These are phyloP conservation scores for Thermochaetoides thermophila DNA, from an alignment of 495 filamentous ascomycete species.

Conservation along the genomic window DNA sequence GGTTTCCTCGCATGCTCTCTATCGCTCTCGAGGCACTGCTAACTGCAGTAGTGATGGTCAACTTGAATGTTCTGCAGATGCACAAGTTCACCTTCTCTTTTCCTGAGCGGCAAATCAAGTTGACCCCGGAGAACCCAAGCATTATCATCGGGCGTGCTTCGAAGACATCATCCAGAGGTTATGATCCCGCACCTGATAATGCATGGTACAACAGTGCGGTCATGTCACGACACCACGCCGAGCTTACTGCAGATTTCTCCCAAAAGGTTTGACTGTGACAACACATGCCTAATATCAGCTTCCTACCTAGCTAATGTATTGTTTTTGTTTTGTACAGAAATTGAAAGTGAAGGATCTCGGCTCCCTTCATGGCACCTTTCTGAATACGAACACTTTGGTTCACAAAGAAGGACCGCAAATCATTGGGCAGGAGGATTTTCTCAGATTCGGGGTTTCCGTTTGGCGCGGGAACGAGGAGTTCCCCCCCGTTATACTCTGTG, in stretches of 20 bases:
- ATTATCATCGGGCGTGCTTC: constrained; percentile 28
- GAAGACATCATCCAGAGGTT: constrained; percentile 24
- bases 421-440: constrained; percentile 30
- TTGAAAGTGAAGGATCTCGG: constrained; percentile 34
- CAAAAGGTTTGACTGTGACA: constrained; percentile 29
- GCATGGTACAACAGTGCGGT: constrained; percentile 68
- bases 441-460: constrained; percentile 35
- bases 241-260: constrained; percentile 31
- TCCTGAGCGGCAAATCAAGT: constrained; percentile 17
- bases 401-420: no score
- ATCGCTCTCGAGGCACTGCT: no score
- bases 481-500: constrained; percentile 22
- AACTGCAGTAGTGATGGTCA: neutral
- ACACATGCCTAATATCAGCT: neutral
- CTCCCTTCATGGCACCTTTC: constrained; percentile 43
- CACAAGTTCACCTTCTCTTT: neutral
- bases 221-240: constrained; percentile 67
- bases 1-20: no score
- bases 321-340: constrained; percentile 17
- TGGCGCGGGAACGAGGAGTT: constrained; percentile 24
- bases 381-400: no score
- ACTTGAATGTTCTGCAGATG: neutral
- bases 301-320: constrained; percentile 4
- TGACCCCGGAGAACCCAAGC: constrained; percentile 9
- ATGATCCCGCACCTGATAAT: constrained; percentile 35